A percentile compares a stretch with the other conserved stretches of the same genome.
phyloP scores from a whole-genome alignment of 768 basidiomycete genomes.

The Tephrocybe sp. region DNA sequence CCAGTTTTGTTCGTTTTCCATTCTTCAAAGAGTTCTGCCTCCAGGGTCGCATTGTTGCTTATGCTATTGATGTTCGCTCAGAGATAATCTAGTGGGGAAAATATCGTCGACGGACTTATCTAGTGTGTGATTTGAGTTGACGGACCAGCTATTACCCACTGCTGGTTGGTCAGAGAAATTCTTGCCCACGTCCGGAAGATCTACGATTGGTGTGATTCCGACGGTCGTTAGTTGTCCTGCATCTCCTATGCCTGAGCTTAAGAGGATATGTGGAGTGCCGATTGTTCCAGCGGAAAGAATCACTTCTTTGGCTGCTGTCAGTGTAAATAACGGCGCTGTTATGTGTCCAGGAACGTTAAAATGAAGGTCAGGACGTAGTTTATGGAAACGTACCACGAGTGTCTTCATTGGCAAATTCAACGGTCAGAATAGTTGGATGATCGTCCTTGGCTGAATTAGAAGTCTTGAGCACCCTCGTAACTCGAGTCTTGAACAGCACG shows the following conservation, averaged over 20 bases:
- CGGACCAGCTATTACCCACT: slow-evolving; percentile 18
- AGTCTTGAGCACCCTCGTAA: slow-evolving; percentile 19
- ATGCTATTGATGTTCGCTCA: slow-evolving; percentile 1
- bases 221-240: slow-evolving; percentile 15
- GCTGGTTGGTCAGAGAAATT: slow-evolving; percentile 28
- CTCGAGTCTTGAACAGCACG: slow-evolving; percentile 22
- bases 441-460: not conserved
- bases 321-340: not conserved
- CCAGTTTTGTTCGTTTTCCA: slow-evolving; percentile 20
- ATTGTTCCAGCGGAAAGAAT: slow-evolving; percentile 26
- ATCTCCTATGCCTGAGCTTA: slow-evolving; percentile 33
- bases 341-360: not conserved
- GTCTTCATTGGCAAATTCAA: slow-evolving; percentile 5
- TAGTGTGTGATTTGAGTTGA: slow-evolving; percentile 24
- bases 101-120: slow-evolving; percentile 6
- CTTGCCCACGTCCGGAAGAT: slow-evolving; percentile 27
- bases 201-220: slow-evolving; percentile 21
- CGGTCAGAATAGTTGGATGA: not conserved
- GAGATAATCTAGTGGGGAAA: not conserved
- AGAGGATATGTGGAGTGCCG: slow-evolving; percentile 29
- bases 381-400: not conserved
- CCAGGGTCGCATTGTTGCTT: slow-evolving; percentile 8
- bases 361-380: not conserved
- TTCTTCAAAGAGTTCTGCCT: slow-evolving; percentile 15
- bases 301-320: slow-evolving; percentile 16